These are phyloP conservation scores for Fusarium buharicum DNA, from an alignment of 2,329 filamentous ascomycete genomes.

Conservation along the genomic window DNA sequence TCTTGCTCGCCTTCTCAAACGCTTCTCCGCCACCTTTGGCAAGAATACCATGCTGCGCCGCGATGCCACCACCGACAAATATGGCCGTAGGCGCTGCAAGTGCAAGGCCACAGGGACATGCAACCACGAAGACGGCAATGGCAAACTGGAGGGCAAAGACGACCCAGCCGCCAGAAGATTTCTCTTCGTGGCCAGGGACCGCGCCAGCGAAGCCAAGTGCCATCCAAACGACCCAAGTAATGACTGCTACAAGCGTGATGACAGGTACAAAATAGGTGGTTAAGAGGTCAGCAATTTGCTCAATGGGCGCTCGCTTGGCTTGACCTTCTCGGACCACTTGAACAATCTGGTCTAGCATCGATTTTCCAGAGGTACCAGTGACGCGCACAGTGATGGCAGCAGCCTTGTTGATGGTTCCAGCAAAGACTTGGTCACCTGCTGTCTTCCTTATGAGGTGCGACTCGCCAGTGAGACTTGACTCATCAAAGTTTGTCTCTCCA, in stretches of 20 bases:
- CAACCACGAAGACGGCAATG: constrained; percentile 87
- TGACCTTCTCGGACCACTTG: constrained; percentile 81
- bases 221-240: constrained; percentile 79
- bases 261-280: constrained; percentile 82
- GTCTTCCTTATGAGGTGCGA: constrained; percentile 73
- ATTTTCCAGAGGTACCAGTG: constrained; percentile 72
- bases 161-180: constrained; percentile 71
- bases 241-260: constrained; percentile 74
- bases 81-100: constrained; percentile 88
- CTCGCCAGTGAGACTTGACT: constrained; percentile 88
- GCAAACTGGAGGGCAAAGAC: constrained; percentile 83
- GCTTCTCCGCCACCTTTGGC: constrained; percentile 87
- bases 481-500: constrained; percentile 79
- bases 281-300: constrained; percentile 76
- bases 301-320: constrained; percentile 78
- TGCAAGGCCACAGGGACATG: constrained; percentile 85
- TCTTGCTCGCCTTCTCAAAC: constrained; percentile 82
- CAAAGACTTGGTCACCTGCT: constrained; percentile 72
- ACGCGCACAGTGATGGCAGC: constrained; percentile 70
- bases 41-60: constrained; percentile 81
- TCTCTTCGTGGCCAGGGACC: constrained; percentile 67
- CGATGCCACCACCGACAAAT: constrained; percentile 83
- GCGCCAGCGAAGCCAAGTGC: constrained; percentile 67
- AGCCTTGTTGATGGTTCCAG: constrained; percentile 79
- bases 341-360: constrained; percentile 84